Evolutionary conservation across 1,284 basidiomycete genomes (phyloP).

Genomic region (Meira nashicola): DNA sequence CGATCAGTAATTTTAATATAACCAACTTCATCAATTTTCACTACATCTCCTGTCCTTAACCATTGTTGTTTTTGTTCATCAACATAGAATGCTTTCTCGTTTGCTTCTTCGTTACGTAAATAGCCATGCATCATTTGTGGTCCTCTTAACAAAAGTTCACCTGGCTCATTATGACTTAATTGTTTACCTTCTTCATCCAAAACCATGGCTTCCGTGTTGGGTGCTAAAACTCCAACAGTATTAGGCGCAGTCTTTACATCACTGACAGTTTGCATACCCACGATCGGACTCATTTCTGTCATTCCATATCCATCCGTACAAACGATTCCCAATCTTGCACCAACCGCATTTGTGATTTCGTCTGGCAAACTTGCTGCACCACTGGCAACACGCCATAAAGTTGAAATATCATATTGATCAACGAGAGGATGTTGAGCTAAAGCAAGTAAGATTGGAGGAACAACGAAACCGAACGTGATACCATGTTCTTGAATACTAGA

Average conservation of each 20-base stretch:
- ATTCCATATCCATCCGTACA: conserved; percentile 50
- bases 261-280: conserved; percentile 37
- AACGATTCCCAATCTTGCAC: conserved; percentile 32
- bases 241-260: conserved; percentile 32
- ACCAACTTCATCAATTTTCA: conserved; percentile 35
- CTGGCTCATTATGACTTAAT: conserved; percentile 33
- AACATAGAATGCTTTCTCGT: conserved; percentile 26
- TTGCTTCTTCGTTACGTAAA: conserved; percentile 45
- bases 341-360: conserved; percentile 33
- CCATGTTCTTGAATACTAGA: conserved; percentile 30
- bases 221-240: conserved; percentile 39
- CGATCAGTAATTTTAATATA: conserved; percentile 46
- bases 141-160: conserved; percentile 45
- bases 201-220: conserved; percentile 42
- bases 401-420: conserved; percentile 38
- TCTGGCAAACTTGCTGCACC: conserved; percentile 41
- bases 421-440: conserved; percentile 39
- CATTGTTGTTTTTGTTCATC: conserved; percentile 17
- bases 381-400: conserved; percentile 40
- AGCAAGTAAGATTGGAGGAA: conserved; percentile 47
- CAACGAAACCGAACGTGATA: conserved; percentile 49
- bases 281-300: conserved; percentile 50
- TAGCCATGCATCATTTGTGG: conserved; percentile 52
- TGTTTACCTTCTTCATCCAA: conserved; percentile 23
- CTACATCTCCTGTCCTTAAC: conserved; percentile 46